Evolutionary conservation across 225 moss, liverwort and hornwort species (phyloP).

Genomic region (Marchantia polymorpha): DNA sequence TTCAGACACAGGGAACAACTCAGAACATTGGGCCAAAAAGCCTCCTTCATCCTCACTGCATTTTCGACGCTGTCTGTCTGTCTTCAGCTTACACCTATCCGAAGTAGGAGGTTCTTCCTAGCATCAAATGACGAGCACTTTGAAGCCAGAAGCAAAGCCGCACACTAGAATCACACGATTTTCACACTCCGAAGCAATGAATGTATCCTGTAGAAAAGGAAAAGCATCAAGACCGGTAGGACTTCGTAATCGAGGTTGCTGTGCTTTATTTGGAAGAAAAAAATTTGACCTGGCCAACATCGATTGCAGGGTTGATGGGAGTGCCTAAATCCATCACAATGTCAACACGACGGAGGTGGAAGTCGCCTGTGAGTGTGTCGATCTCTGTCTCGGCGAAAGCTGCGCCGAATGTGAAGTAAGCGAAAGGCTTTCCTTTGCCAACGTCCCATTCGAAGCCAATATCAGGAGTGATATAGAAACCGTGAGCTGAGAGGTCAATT

Average conservation of each 20-base stretch:
- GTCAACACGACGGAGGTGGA: conserved; percentile 77
- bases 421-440: conserved; percentile 80
- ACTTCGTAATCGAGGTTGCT: too few species aligned
- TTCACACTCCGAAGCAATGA: too few species aligned
- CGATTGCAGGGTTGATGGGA: conserved; percentile 90
- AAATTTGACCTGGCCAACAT: conserved; percentile 67
- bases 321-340: conserved; percentile 92
- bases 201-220: too few species aligned
- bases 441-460: conserved; percentile 83
- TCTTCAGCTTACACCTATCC: too few species aligned
- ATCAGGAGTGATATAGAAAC: conserved; percentile 91
- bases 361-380: conserved; percentile 83
- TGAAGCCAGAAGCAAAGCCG: background rate
- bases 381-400: conserved; percentile 79
- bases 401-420: conserved; percentile 83
- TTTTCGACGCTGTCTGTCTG: background rate
- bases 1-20: background rate
- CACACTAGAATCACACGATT: too few species aligned
- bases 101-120: too few species aligned
- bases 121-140: too few species aligned
- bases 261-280: background rate
- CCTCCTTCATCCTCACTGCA: background rate
- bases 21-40: background rate
- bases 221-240: too few species aligned
- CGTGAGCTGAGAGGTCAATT: conserved; percentile 87